Base-by-base conservation (phyloP, 169 alveolate genomes). In the Plasmodium chabaudi region DNA sequence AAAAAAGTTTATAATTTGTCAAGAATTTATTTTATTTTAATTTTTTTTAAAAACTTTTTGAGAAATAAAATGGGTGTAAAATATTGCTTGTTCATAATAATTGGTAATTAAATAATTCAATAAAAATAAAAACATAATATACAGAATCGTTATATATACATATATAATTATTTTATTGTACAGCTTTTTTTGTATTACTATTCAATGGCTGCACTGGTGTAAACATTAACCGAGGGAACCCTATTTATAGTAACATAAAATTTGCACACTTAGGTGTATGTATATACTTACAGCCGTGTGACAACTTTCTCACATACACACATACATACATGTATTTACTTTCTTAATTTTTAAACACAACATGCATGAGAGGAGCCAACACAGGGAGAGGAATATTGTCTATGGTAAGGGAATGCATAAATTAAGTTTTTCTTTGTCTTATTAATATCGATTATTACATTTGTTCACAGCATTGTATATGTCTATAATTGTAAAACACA, bases 351-450 rank as follows among this genome's bases (percentile, higher is more conserved):
- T 72, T 72, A 15, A 5, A 74, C 25, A 74, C 46, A 60, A 74
- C 75, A 74, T 60, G 60, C 55, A 79, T 79, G 79, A 79, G 89
- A 79, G 89, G 89, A 19, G 1, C 39, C n/a, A 39, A 47, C n/a
- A 42, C 13, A 2, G 64, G 42, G 67, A 55, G 27, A 19, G 61
- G 42, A 5, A 65, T 9, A 19, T n/a, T 65, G 21, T 65, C 77
- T 21, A 65, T 79, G 89, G 89, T 79, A 9, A 51, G 89, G 7
- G 42, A 4, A 34, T 34, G 1, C 42, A 34, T 3, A 34, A 34
- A 34, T 3, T 34, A 34, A 3, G 42, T 34, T 34, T 34, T 34
- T 34, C 5, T 61, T 23, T 9, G 12, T 9, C 25, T 7, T 6
- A 23, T 15, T 23, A 7, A 15, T 6, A 39, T n/a, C 9, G 9